Conservation (phyloP, 352 stramenopile genomes). For the Phytophthora hibernalis region DNA sequence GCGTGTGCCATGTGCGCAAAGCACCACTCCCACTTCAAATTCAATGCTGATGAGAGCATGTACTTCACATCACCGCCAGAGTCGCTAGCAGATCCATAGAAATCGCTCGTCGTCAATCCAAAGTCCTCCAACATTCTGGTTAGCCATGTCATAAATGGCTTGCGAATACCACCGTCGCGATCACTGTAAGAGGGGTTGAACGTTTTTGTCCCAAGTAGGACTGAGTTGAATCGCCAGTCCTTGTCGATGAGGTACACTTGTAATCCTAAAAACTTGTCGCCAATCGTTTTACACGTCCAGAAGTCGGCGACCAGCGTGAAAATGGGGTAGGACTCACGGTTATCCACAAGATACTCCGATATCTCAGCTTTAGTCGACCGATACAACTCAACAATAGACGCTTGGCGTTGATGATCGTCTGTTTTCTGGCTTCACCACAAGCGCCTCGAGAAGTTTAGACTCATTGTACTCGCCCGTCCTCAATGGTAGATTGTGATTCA, state of each 20-base stretch:
- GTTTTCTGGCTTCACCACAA: constrained; percentile 10
- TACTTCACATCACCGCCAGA: constrained; percentile 23
- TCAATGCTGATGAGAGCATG: constrained; percentile 20
- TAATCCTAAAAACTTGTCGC: constrained; percentile 27
- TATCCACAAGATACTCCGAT: constrained; percentile 5
- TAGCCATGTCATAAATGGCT: constrained; percentile 26
- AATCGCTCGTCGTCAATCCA: constrained; percentile 8
- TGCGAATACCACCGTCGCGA: constrained; percentile 18
- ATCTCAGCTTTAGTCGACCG: constrained; percentile 6
- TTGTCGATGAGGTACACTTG: constrained; percentile 32
- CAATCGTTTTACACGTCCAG: constrained; percentile 12
- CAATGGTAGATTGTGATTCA: constrained; percentile 17
- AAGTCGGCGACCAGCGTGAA: constrained; percentile 31
- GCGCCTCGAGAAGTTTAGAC: constrained; percentile 8
- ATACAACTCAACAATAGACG: constrained; percentile 14
- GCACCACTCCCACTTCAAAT: constrained; percentile 32
- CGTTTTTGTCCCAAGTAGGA: constrained; percentile 8
- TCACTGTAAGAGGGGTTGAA: constrained; percentile 18
- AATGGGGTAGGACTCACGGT: constrained; percentile 3
- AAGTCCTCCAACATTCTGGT: constrained; percentile 29
- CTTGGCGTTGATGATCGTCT: constrained; percentile 8
- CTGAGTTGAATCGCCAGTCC: constrained; percentile 6
- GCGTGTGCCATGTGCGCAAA: too few species aligned
- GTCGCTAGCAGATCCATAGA: constrained; percentile 31
- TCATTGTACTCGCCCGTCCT: constrained; percentile 11